Base-by-base conservation (phyloP, 345 rosid species). In the Hibiscus trionum region DNA sequence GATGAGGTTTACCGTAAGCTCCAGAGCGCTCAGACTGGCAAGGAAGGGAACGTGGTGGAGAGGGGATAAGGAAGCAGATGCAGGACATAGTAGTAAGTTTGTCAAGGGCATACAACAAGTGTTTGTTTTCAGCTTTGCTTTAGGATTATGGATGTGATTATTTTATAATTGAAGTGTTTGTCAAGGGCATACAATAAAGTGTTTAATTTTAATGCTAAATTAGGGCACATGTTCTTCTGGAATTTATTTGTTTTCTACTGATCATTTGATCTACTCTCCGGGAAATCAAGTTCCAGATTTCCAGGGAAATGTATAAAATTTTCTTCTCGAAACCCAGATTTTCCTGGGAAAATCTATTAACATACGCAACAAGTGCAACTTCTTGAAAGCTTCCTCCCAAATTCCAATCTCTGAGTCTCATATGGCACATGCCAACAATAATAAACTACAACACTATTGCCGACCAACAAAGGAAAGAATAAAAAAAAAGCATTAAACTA, bases 361-460 rank as follows among this genome's bases (percentile, higher is more conserved):
- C 62, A 58, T 26, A 26, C n/a, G 26, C 35, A 59, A 1, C 46
- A 60, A 12, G 12, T 66, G 72, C 61, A 52, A 12, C 72, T 69
- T 69, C 61, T 29, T 50, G 19, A 56, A 0, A 52, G 11, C 60
- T 69, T 70, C 52, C 14, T 69, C 31, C 61, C 61, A 24, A 4
- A 56, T 19, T 12, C 39, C 42, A 10, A 5, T 3, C 44, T 52
- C 46, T 4, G 39, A 31, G 16, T 29, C 49, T 59, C 46, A 10
- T 58, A 11, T 27, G 2, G 37, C 63, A 57, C 63, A 57, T 70
- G 73, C 24, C 53, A 35, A 53, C 59, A 53, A 53, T 11, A 70
- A 31, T 70, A 56, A 55, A 70, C 57, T 71, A 42, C 2, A 57
- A 5, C 42, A 71, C 59, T 14, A 71, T 71, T 42, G 56, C 56